Evolutionary conservation across 2,329 filamentous ascomycete species (phyloP).

Genomic region (Orbilia quercus): DNA sequence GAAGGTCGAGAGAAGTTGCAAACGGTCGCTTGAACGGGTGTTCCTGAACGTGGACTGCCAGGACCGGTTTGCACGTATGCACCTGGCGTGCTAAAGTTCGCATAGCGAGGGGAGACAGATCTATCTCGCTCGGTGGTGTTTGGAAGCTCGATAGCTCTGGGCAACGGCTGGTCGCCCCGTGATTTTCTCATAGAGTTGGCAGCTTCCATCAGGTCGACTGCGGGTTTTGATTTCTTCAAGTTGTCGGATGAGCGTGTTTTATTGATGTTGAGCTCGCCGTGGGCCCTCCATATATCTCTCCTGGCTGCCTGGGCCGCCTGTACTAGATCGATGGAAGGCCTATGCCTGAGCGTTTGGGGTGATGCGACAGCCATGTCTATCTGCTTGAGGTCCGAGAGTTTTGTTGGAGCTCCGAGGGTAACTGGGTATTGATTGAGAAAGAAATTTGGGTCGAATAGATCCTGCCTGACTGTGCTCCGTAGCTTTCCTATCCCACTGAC

Average conservation of each 20-base stretch:
- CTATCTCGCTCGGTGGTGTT: constrained; percentile 22
- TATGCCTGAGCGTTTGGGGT: constrained; percentile 40
- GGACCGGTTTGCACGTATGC: constrained; percentile 19
- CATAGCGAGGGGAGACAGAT: constrained; percentile 26
- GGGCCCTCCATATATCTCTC: constrained; percentile 43
- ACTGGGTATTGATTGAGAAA: constrained; percentile 49
- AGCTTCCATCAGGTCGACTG: constrained; percentile 50
- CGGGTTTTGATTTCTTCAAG: constrained; percentile 25
- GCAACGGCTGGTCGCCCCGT: constrained; percentile 38
- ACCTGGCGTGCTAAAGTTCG: constrained; percentile 30
- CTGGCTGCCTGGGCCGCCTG: constrained; percentile 51
- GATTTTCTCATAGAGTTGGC: constrained; percentile 41
- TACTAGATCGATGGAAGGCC: constrained; percentile 48
- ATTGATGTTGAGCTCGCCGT: constrained; percentile 20
- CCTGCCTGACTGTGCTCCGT: constrained; percentile 46
- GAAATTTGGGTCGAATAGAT: constrained; percentile 52
- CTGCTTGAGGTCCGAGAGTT: constrained; percentile 33
- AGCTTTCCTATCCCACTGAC: constrained; percentile 49
- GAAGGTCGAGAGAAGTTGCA: constrained; percentile 43
- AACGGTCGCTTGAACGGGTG: constrained; percentile 15
- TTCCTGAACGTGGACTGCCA: constrained; percentile 20
- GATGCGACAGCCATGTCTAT: constrained; percentile 50
- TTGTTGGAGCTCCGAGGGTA: constrained; percentile 34
- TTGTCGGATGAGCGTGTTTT: constrained; percentile 42
- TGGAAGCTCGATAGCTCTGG: not conserved